Evolutionary conservation across 208 protist species (phyloP), one percentile per base, ranked within the genome.

Genomic region (Leishmania tarentolae): DNA sequence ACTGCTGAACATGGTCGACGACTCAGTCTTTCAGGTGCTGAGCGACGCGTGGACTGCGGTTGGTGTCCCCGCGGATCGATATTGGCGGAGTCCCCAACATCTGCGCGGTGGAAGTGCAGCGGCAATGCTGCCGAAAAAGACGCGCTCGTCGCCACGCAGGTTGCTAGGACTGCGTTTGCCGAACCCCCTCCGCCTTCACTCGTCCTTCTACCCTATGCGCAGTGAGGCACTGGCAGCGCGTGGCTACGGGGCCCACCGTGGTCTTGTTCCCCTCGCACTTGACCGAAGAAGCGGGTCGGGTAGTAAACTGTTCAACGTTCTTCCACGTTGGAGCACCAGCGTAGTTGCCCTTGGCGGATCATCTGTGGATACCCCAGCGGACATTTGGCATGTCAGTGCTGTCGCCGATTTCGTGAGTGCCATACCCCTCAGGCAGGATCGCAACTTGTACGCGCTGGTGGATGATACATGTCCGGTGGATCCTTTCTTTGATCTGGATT

Each of bases 401-500:
- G 50, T 97, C 4, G 72, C 83, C 7, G 69, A 71, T 7, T 97
- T 97, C 83, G 66, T 93, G 21, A 78, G 70, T 17, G 82, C 90
- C 57, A 87, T 97, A 28, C 89, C 89, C 8, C 59, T 80, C 28
- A 78, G 42, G 19, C 81, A 75, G 19, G 83, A 91, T 6, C 92
- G 94, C n/a, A 92, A 90, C 80, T 65, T 97, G 28, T 97, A 97
- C 82, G 90, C 92, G 5, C 53, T 97, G 13, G 79, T 97, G 0
- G 94, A 97, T 63, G 90, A 96, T 68, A 73, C 81, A 7, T 81
- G 87, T 8, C 81, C 92, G 5, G 85, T 96, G 17, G 94, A 97
- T 76, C 94, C 94, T 3, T 97, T 90, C 79, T 95, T 97, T 76
- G 94, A 97, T 77, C 84, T 97, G 56, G 94, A 97, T 84, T 92